Conservation (phyloP, 805 yeast genomes). For the Millerozyma acaciae region DNA sequence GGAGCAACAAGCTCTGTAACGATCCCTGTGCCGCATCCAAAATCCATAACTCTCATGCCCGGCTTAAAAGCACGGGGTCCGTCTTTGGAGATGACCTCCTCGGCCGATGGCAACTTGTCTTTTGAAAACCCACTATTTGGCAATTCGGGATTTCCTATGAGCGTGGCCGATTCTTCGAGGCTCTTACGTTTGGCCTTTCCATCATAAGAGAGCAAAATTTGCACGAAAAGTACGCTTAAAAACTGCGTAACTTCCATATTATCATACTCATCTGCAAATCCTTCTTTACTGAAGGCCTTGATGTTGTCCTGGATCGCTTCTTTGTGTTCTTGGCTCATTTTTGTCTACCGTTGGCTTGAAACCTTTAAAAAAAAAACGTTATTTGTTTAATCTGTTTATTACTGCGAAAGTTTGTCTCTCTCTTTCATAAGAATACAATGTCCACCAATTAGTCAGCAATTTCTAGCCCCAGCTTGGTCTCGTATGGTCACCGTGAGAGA, state of each 20-base stretch:
- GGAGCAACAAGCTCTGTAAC: constrained; percentile 29
- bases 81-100: constrained; percentile 3
- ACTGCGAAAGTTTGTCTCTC: too few relatives aligned
- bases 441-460: too few relatives aligned
- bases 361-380: too few relatives aligned
- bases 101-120: constrained; percentile 11
- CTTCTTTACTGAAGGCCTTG: too few relatives aligned
- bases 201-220: constrained; percentile 18
- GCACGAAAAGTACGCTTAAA: constrained; percentile 16
- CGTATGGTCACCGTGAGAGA: too few relatives aligned
- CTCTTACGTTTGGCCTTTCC: constrained; percentile 11
- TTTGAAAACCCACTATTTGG: constrained; percentile 9
- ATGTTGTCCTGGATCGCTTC: constrained; percentile 22
- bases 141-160: constrained; percentile 13
- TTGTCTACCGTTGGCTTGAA: too few relatives aligned
- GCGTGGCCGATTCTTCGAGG: constrained; percentile 7
- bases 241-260: constrained; percentile 12
- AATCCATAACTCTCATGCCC: constrained; percentile 29
- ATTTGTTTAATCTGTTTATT: too few relatives aligned
- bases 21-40: constrained; percentile 44
- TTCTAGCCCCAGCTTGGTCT: too few relatives aligned
- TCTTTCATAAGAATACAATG: too few relatives aligned
- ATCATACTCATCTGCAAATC: constrained; percentile 22
- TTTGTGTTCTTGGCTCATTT: constrained; percentile 15
- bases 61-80: constrained; percentile 17